Evolutionary conservation across 495 filamentous ascomycete genomes (phyloP), one percentile per base, ranked within the genome.

Genomic region (Lasiosphaeria miniovina): DNA sequence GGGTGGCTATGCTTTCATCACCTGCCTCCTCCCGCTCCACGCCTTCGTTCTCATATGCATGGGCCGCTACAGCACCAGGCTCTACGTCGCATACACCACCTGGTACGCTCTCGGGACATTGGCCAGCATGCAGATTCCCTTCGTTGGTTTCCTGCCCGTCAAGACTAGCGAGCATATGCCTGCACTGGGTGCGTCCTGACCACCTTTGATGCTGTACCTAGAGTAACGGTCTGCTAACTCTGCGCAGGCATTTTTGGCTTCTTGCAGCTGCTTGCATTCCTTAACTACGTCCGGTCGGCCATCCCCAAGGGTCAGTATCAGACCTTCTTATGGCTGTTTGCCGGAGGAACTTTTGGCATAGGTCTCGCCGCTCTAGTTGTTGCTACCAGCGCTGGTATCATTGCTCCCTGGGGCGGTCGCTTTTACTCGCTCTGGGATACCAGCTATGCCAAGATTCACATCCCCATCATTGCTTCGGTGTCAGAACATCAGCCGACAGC

Each of bases 341-440:
- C 91, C 46, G 87, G 93, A 61, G 80, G 81, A 12, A 68, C 71
- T 33, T 84, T 96, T 48, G 84, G 87, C 9, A 76, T 95, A 46
- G 84, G 83, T 32, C 52, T 81, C 11, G 52, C 71, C 15, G 87
- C 82, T 34, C 82, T 99, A 41, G 85, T 98, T 45, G 74, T 90
- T 31, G 84, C 97, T 53, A 96, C 92, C 12, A 82, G 93, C 46
- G 83, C 88, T 4, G 95, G 95, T 40, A 86, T 92, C 59, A 93
- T 99, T 74, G 95, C 95, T 38, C 95, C 95, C 6, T 99, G 95
- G 95, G 91, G 90, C 67, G 95, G 95, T 57, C 94, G 95, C 58
- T 99, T 99, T 81, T 99, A 99, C 77, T 99, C 95, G 0, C 84
- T 99, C 38, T 99, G 93, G 93, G 95, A 99, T 75, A 99, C 95